Percentiles rank a stretch among this genome's conserved stretches.
Conservation (phyloP, 208 protist species). For the Leishmania braziliensis region DNA sequence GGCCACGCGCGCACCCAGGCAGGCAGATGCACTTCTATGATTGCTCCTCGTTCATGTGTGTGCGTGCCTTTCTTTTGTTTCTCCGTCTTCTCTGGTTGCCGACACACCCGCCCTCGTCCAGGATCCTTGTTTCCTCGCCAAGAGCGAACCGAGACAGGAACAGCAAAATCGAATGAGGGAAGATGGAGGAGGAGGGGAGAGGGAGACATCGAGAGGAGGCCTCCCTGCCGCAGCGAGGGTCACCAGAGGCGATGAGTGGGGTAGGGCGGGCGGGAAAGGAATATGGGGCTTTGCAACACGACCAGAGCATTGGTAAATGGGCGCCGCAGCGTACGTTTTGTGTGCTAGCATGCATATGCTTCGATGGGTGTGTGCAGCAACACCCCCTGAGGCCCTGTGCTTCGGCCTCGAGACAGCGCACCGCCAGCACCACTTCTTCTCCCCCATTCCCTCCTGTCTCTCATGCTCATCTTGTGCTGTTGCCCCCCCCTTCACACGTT, state of each 20-base stretch:
- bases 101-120: neutral
- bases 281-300: neutral
- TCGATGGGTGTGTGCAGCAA: neutral
- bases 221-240: neutral
- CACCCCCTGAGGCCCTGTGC: neutral
- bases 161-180: conserved; percentile 4
- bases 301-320: neutral
- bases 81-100: neutral
- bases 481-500: neutral
- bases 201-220: too few relatives aligned
- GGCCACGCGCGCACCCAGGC: too few relatives aligned
- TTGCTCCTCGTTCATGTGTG: neutral
- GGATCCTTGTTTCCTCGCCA: neutral
- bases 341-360: neutral
- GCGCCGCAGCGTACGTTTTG: neutral
- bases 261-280: neutral
- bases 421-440: neutral
- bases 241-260: neutral
- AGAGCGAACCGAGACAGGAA: conserved; percentile 6
- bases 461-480: neutral
- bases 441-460: neutral
- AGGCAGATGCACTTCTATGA: neutral
- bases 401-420: neutral
- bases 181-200: neutral
- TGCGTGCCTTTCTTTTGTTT: neutral